Conservation (phyloP, 805 yeast genomes). For the Cyberlindnera misumaiensis region DNA sequence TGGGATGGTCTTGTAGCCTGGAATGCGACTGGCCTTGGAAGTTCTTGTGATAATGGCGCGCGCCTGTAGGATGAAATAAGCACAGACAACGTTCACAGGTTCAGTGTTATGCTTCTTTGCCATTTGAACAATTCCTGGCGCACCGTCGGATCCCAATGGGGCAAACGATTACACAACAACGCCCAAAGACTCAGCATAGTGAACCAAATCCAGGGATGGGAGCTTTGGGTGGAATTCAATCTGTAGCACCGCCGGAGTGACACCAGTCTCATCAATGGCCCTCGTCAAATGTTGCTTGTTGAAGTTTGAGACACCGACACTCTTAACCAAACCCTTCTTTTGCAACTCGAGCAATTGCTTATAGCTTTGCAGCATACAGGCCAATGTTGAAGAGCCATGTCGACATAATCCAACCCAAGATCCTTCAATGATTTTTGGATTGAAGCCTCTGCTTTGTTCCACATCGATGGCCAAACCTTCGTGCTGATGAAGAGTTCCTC, state of each 20-base stretch:
- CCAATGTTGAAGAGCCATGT: conserved; percentile 73
- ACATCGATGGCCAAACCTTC: conserved; percentile 59
- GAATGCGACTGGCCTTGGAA: conserved; percentile 56
- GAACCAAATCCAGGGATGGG: conserved; percentile 53
- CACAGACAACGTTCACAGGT: conserved; percentile 50
- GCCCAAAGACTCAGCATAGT: conserved; percentile 45
- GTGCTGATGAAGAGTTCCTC: conserved; percentile 65
- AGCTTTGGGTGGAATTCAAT: conserved; percentile 70
- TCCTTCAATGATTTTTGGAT: conserved; percentile 51
- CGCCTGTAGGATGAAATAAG: conserved; percentile 60
- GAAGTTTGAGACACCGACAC: conserved; percentile 57
- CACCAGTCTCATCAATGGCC: conserved; percentile 35
- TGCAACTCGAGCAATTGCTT: conserved; percentile 48
- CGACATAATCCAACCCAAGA: conserved; percentile 68
- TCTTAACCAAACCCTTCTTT: conserved; percentile 40
- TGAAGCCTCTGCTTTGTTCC: conserved; percentile 43
- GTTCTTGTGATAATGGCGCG: conserved; percentile 66
- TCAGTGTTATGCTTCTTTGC: conserved; percentile 50
- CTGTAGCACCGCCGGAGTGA: conserved; percentile 50
- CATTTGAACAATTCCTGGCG: conserved; percentile 49
- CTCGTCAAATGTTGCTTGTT: conserved; percentile 32
- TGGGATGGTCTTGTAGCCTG: conserved; percentile 31
- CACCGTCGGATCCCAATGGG: conserved; percentile 60
- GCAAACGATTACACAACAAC: conserved; percentile 52
- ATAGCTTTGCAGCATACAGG: conserved; percentile 66